A percentile compares a stretch with the other conserved stretches of the same genome.
Evolutionary conservation across 768 basidiomycete genomes (phyloP).

Genomic region (Trametes gibbosa): DNA sequence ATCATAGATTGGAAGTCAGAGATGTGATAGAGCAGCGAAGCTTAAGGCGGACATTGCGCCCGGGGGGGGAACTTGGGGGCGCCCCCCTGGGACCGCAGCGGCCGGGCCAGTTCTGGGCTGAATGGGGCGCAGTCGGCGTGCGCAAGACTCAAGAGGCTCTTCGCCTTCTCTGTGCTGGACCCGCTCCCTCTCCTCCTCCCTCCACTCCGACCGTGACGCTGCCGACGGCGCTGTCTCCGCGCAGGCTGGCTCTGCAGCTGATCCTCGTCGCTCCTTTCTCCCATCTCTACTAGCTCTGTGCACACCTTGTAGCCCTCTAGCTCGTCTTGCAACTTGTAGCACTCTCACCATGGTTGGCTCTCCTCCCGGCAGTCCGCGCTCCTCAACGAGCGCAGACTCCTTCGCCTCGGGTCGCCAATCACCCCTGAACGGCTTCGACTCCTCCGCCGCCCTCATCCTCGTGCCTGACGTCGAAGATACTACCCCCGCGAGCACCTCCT

Average conservation of each 20-base stretch:
- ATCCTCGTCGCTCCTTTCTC: conserved; percentile 2
- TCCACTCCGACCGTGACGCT: conserved; percentile 1
- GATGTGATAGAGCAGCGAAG: neutral
- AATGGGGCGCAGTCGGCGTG: neutral
- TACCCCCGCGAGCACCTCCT: conserved; percentile 20
- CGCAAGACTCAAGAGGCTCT: neutral
- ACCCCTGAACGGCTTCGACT: conserved; percentile 30
- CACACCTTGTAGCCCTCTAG: conserved; percentile 5
- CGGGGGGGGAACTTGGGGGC: neutral
- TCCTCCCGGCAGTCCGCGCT: conserved; percentile 18
- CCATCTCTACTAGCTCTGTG: neutral
- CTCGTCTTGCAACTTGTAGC: neutral
- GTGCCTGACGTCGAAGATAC: conserved; percentile 52
- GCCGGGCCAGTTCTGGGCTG: neutral
- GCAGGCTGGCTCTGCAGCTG: conserved; percentile 20
- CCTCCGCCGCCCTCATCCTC: conserved; percentile 59
- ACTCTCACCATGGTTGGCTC: neutral
- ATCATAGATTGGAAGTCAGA: conserved; percentile 6
- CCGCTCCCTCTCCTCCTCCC: neutral
- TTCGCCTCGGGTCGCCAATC: conserved; percentile 24
- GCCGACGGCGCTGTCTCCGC: conserved; percentile 13
- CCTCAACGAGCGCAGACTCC: conserved; percentile 25
- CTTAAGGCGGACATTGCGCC: too few relatives aligned
- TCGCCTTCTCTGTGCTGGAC: neutral
- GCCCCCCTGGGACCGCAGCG: conserved; percentile 2